Percentiles rank a stretch among this genome's conserved stretches.
These are phyloP conservation scores for Macrophomina pseudophaseolina DNA, from an alignment of 2,329 filamentous ascomycete species.

Conservation along the genomic window DNA sequence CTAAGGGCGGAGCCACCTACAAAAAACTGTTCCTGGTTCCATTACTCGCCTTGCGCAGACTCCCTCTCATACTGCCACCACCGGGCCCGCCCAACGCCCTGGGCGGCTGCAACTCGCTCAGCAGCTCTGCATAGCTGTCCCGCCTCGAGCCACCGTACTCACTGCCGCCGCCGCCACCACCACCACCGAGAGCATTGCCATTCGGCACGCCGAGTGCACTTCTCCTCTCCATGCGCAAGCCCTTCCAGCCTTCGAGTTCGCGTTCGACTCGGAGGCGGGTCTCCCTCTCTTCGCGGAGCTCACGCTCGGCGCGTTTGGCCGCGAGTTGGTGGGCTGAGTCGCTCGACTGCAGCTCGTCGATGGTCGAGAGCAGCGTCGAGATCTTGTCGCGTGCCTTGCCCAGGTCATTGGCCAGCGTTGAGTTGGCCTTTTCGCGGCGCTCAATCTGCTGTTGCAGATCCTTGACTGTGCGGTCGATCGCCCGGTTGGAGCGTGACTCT, in stretches of 20 bases:
- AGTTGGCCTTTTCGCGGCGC: slow-evolving; percentile 86
- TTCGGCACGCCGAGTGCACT: slow-evolving; percentile 41
- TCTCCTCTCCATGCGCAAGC: slow-evolving; percentile 66
- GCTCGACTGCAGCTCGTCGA: slow-evolving; percentile 89
- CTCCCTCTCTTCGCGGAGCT: slow-evolving; percentile 87
- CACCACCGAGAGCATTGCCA: slow-evolving; percentile 29
- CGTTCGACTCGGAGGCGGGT: slow-evolving; percentile 81
- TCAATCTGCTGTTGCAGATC: slow-evolving; percentile 92
- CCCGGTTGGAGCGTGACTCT: slow-evolving; percentile 85
- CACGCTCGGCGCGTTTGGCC: slow-evolving; percentile 84
- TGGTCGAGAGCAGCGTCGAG: slow-evolving; percentile 84
- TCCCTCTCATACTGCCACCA: slow-evolving; percentile 3
- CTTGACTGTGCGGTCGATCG: slow-evolving; percentile 91
- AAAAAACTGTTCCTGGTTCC: slow-evolving; percentile 26
- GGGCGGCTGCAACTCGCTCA: slow-evolving; percentile 24
- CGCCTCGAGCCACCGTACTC: too few relatives aligned
- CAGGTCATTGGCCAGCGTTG: slow-evolving; percentile 81
- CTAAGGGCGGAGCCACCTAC: slow-evolving; percentile 28
- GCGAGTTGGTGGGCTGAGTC: slow-evolving; percentile 82
- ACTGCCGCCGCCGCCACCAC: slow-evolving; percentile 49
- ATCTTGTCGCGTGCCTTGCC: slow-evolving; percentile 86
- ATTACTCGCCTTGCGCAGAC: slow-evolving; percentile 9
- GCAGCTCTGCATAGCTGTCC: slow-evolving; percentile 37
- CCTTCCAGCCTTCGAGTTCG: slow-evolving; percentile 83
- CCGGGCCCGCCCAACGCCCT: slow-evolving; percentile 2